phyloP scores from a whole-genome alignment of 164 flowering plant species.

The Berberis vulgaris region DNA sequence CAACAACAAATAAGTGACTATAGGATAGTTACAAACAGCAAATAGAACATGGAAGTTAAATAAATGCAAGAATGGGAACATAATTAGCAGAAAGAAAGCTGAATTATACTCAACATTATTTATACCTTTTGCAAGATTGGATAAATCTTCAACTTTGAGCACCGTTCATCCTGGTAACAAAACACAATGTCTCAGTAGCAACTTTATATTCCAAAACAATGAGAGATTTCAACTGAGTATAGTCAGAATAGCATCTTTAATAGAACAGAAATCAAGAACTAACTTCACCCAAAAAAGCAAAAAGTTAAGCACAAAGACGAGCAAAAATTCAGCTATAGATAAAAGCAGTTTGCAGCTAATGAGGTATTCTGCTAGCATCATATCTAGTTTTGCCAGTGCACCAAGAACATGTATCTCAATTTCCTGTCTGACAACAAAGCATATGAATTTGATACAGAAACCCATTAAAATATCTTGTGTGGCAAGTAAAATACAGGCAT shows the following conservation, averaged over 20 bases:
- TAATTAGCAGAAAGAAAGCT: not conserved
- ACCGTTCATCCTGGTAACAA: constrained; percentile 76
- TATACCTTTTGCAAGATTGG: constrained; percentile 92
- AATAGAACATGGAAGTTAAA: not conserved
- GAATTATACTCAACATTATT: not conserved
- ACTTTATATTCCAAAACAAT: not conserved
- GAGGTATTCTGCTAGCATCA: not conserved
- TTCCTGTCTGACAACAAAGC: too few species aligned
- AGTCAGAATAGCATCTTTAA: not conserved
- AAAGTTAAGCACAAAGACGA: too few species aligned
- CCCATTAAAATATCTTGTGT: too few species aligned
- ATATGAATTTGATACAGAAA: too few species aligned
- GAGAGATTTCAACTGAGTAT: not conserved
- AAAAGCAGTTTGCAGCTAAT: too few species aligned
- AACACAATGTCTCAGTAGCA: constrained; percentile 4
- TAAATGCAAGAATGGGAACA: not conserved
- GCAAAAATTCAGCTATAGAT: too few species aligned
- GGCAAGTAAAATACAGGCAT: too few species aligned
- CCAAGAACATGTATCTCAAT: too few species aligned
- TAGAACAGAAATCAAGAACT: not conserved
- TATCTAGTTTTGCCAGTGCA: too few species aligned
- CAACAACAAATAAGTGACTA: not conserved
- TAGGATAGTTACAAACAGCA: not conserved
- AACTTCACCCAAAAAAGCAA: not conserved
- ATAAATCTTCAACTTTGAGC: constrained; percentile 91